These are phyloP conservation scores for Pseudogymnoascus sp. DNA, from an alignment of 2,329 filamentous ascomycete genomes.

Conservation along the genomic window DNA sequence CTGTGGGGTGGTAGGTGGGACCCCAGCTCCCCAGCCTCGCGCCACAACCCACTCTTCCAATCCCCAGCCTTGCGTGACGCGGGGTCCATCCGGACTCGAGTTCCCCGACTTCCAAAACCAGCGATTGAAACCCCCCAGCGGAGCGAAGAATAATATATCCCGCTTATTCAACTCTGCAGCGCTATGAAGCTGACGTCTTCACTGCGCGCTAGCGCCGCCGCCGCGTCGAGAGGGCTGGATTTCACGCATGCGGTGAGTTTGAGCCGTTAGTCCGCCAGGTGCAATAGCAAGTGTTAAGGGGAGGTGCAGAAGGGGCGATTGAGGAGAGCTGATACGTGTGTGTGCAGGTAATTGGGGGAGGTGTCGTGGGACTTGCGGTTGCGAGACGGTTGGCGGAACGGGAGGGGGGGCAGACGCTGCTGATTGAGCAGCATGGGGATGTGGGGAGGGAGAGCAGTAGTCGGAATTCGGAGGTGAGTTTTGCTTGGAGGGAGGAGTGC, in stretches of 20 bases:
- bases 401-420: slow-evolving; percentile 52
- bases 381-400: slow-evolving; percentile 53
- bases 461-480: slow-evolving; percentile 54
- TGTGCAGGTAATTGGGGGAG: slow-evolving; percentile 46
- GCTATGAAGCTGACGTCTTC: background rate
- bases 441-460: slow-evolving; percentile 64
- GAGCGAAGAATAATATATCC: background rate
- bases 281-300: no score
- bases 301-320: no score
- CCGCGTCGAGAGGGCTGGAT: slow-evolving; percentile 20
- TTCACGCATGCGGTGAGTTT: slow-evolving; percentile 28
- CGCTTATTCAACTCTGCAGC: background rate
- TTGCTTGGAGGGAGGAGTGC: background rate
- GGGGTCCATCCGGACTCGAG: background rate
- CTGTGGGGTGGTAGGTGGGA: no score
- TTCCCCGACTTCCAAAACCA: background rate
- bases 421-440: slow-evolving; percentile 57
- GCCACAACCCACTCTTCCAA: background rate
- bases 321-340: background rate
- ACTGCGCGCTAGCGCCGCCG: slow-evolving; percentile 12
- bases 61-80: background rate
- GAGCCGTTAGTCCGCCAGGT: background rate
- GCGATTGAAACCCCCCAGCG: background rate
- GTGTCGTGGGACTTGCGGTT: slow-evolving; percentile 61
- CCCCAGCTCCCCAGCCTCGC: background rate